Evolutionary conservation across 2,329 filamentous ascomycete genomes (phyloP).

Genomic region (Capronia coronata): DNA sequence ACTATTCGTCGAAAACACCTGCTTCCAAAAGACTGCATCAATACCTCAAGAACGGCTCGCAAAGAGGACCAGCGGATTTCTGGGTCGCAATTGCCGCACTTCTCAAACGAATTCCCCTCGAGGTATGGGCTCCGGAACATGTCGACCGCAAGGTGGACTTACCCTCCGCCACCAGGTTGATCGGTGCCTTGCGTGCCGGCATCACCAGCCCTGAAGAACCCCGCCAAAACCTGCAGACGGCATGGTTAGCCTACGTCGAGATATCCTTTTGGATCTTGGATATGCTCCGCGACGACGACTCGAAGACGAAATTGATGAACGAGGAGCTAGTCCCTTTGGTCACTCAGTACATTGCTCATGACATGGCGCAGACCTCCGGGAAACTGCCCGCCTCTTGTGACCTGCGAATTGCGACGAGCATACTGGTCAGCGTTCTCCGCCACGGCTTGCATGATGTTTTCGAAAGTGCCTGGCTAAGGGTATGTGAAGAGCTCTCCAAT

Average conservation of each 20-base stretch:
- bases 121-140: slow-evolving; percentile 47
- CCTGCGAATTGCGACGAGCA: slow-evolving; percentile 36
- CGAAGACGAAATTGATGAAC: slow-evolving; percentile 41
- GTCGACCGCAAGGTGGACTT: slow-evolving; percentile 28
- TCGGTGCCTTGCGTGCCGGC: slow-evolving; percentile 63
- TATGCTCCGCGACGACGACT: slow-evolving; percentile 43
- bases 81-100: slow-evolving; percentile 65
- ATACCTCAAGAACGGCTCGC: slow-evolving; percentile 77
- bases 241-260: slow-evolving; percentile 57
- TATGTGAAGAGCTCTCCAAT: slow-evolving; percentile 58
- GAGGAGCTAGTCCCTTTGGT: slow-evolving; percentile 49
- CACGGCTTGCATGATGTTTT: slow-evolving; percentile 40
- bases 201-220: slow-evolving; percentile 69
- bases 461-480: slow-evolving; percentile 53
- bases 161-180: slow-evolving; percentile 54
- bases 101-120: slow-evolving; percentile 50
- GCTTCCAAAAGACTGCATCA: slow-evolving; percentile 55
- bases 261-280: slow-evolving; percentile 51
- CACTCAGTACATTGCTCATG: slow-evolving; percentile 47
- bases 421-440: slow-evolving; percentile 35
- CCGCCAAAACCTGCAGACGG: slow-evolving; percentile 16
- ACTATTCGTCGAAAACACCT: slow-evolving; percentile 53
- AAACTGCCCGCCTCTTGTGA: slow-evolving; percentile 40
- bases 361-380: slow-evolving; percentile 45
- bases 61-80: slow-evolving; percentile 63